Conservation (phyloP, 768 basidiomycete species). For the Termitomyces sp. region DNA sequence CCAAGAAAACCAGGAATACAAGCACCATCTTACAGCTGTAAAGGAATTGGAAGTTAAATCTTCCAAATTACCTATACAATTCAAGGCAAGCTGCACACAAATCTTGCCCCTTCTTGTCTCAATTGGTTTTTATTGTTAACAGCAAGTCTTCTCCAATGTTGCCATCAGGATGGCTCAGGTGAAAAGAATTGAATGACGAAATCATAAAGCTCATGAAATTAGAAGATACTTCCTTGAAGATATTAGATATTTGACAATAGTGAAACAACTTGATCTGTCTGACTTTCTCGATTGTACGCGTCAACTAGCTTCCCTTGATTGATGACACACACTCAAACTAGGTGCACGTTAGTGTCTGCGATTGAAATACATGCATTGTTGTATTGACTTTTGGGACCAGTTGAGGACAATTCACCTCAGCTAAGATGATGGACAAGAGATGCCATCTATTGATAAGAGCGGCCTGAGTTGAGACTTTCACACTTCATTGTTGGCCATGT, state of each 20-base stretch:
- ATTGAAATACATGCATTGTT: background rate
- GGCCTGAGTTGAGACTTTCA: background rate
- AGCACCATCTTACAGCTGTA: background rate
- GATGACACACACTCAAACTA: background rate
- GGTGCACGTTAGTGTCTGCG: background rate
- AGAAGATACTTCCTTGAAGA: background rate
- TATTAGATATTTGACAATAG: background rate
- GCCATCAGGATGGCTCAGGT: background rate
- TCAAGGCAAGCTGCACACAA: background rate
- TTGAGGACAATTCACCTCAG: background rate
- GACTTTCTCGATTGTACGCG: background rate
- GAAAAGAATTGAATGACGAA: background rate
- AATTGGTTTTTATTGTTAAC: too few relatives aligned
- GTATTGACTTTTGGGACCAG: too few relatives aligned
- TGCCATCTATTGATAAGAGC: background rate
- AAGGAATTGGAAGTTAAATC: too few relatives aligned
- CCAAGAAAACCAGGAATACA: background rate
- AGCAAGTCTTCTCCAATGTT: background rate
- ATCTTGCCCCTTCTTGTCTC: too few relatives aligned
- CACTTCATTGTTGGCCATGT: background rate
- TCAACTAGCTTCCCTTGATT: background rate
- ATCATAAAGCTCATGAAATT: background rate
- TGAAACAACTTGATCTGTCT: background rate
- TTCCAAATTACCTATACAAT: too few relatives aligned
- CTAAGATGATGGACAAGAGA: too few relatives aligned